phyloP scores from a whole-genome alignment of 208 protist genomes.

The Crithidia sp. region DNA sequence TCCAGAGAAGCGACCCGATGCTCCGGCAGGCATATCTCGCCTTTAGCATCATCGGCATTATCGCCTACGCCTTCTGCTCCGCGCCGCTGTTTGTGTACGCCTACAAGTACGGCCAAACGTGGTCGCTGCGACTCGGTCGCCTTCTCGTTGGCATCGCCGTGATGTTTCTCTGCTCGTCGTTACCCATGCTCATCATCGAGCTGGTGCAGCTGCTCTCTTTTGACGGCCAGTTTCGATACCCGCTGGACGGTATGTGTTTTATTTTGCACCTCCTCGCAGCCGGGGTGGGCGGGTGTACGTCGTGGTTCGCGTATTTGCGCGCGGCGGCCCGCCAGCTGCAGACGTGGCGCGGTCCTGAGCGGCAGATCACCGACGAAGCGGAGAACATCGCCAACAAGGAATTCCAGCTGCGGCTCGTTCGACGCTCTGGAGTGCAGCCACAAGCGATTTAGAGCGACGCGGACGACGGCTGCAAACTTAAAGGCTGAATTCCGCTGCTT shows the following conservation, averaged over 20 bases:
- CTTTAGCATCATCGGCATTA: slow-evolving; percentile 63
- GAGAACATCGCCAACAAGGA: slow-evolving; percentile 30
- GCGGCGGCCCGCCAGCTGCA: slow-evolving; percentile 44
- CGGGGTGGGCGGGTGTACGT: slow-evolving; percentile 39
- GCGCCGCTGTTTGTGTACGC: slow-evolving; percentile 80
- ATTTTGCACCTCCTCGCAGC: slow-evolving; percentile 50
- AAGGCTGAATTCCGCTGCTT: neutral
- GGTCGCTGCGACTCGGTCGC: slow-evolving; percentile 27
- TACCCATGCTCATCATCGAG: slow-evolving; percentile 69
- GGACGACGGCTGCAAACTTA: neutral
- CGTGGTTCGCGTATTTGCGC: slow-evolving; percentile 81
- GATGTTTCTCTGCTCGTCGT: slow-evolving; percentile 68
- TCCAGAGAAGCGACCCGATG: neutral
- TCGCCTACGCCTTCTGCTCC: slow-evolving; percentile 42
- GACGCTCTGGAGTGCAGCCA: slow-evolving; percentile 16
- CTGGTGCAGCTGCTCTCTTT: slow-evolving; percentile 39
- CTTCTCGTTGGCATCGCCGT: slow-evolving; percentile 55
- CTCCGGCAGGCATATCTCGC: slow-evolving; percentile 49
- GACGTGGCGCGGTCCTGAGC: slow-evolving; percentile 57
- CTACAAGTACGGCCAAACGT: slow-evolving; percentile 81
- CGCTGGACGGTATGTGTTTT: slow-evolving; percentile 63
- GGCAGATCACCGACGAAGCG: slow-evolving; percentile 56
- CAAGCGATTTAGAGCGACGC: slow-evolving; percentile 20
- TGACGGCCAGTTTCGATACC: slow-evolving; percentile 22
- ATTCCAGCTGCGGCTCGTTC: slow-evolving; percentile 21